These are phyloP conservation scores for Magnolia kwangsiensis DNA, from an alignment of 164 flowering plant species.

Conservation along the genomic window DNA sequence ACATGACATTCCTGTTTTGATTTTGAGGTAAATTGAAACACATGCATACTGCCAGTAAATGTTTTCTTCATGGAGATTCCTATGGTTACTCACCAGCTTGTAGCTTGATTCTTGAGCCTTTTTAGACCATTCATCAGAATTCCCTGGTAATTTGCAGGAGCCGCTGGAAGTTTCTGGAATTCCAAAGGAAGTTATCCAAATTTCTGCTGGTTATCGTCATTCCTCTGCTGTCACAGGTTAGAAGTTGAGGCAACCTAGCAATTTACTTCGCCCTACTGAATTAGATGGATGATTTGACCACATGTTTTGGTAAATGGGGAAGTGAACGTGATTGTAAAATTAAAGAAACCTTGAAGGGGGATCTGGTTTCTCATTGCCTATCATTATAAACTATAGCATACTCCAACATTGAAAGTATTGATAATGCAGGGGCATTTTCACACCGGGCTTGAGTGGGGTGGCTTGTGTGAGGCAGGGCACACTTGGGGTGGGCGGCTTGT, in stretches of 20 bases:
- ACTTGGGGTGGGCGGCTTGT: no score
- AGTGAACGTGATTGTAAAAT: neutral
- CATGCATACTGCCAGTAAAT: neutral
- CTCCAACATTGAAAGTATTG: no score
- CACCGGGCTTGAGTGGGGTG: no score
- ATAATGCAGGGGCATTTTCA: no score
- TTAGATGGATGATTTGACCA: neutral
- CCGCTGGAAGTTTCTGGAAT: constrained; percentile 65
- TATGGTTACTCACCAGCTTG: neutral
- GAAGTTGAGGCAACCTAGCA: neutral
- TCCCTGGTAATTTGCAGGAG: constrained; percentile 36
- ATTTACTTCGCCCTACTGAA: neutral
- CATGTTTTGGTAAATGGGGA: neutral
- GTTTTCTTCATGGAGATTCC: constrained; percentile 2
- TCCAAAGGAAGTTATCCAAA: constrained; percentile 40
- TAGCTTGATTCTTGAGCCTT: neutral
- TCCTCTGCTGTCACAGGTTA: constrained; percentile 82
- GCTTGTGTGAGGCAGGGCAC: no score
- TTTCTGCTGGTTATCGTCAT: constrained; percentile 88
- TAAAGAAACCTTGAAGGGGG: no score
- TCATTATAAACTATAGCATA: no score
- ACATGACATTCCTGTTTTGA: neutral
- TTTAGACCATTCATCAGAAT: neutral
- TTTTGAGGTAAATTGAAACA: neutral
- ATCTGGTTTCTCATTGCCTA: no score